phyloP scores from a whole-genome alignment of 805 yeast species.

The Starmerella scarabaei region DNA sequence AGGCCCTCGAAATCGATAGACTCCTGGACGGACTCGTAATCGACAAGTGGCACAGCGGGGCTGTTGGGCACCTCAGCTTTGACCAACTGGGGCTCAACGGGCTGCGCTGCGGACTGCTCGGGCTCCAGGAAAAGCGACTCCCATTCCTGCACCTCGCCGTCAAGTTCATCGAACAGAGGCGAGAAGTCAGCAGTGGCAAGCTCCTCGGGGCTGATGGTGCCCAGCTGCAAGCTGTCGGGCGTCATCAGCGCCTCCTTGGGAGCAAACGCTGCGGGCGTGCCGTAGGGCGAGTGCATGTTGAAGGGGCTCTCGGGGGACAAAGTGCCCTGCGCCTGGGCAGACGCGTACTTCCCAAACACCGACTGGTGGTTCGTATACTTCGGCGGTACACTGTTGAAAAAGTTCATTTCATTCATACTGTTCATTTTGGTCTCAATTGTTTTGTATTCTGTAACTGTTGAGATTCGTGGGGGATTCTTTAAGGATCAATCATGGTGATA shows the following conservation, averaged over 20 bases:
- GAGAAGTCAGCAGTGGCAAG: slow-evolving; percentile 19
- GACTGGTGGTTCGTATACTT: slow-evolving; percentile 22
- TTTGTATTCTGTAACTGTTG: no score
- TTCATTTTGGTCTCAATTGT: slow-evolving; percentile 1
- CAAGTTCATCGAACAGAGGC: slow-evolving; percentile 26
- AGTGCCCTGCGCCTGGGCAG: slow-evolving; percentile 22
- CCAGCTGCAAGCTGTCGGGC: slow-evolving; percentile 13
- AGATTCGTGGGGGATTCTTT: neutral
- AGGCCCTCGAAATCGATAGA: neutral
- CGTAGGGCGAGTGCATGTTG: slow-evolving; percentile 15
- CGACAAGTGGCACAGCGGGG: neutral
- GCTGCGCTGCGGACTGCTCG: neutral
- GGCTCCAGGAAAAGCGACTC: slow-evolving; percentile 18
- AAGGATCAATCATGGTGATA: slow-evolving; percentile 4
- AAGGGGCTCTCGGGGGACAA: slow-evolving; percentile 21
- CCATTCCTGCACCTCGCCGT: slow-evolving; percentile 17
- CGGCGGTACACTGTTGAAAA: slow-evolving; percentile 7
- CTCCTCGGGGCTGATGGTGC: slow-evolving; percentile 19
- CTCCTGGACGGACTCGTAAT: neutral
- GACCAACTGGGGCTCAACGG: neutral
- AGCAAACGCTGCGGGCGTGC: slow-evolving; percentile 2
- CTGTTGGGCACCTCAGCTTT: neutral
- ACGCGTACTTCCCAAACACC: slow-evolving; percentile 27
- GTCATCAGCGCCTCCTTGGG: slow-evolving; percentile 10
- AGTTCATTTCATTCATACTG: slow-evolving; percentile 7